These are phyloP conservation scores for Fusarium cicatricum DNA, from an alignment of 2,329 filamentous ascomycete species.

Conservation along the genomic window DNA sequence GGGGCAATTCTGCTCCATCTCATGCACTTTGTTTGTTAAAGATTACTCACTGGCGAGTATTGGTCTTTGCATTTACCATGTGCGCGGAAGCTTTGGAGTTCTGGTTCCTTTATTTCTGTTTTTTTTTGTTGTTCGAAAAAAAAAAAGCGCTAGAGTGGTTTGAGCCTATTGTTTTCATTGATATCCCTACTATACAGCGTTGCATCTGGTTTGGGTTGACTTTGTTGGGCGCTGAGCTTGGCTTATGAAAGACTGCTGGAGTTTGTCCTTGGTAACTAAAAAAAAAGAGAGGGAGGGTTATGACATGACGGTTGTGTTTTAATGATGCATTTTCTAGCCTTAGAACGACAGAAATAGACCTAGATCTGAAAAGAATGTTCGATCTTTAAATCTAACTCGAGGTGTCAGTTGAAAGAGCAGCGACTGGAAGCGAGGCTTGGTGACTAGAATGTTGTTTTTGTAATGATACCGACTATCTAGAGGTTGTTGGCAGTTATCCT, in stretches of 20 bases:
- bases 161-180: not conserved
- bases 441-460: no score
- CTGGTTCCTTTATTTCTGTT: constrained; percentile 7
- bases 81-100: constrained; percentile 16
- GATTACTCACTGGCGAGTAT: constrained; percentile 3
- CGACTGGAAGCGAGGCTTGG: no score
- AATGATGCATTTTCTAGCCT: not conserved
- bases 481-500: no score
- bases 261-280: constrained; percentile 1
- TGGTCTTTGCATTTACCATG: not conserved
- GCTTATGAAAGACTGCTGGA: constrained; percentile 3
- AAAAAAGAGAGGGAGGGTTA: not conserved
- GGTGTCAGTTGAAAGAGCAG: no score
- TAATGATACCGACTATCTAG: no score
- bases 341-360: constrained; percentile 10
- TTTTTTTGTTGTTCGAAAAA: not conserved
- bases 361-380: not conserved
- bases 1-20: not conserved
- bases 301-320: not conserved
- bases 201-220: constrained; percentile 9
- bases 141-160: constrained; percentile 1
- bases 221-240: constrained; percentile 12
- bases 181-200: constrained; percentile 2
- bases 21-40: not conserved
- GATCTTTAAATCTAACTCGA: no score